Conservation (phyloP, 1,284 basidiomycete genomes). For the Psilocybe mexicana region DNA sequence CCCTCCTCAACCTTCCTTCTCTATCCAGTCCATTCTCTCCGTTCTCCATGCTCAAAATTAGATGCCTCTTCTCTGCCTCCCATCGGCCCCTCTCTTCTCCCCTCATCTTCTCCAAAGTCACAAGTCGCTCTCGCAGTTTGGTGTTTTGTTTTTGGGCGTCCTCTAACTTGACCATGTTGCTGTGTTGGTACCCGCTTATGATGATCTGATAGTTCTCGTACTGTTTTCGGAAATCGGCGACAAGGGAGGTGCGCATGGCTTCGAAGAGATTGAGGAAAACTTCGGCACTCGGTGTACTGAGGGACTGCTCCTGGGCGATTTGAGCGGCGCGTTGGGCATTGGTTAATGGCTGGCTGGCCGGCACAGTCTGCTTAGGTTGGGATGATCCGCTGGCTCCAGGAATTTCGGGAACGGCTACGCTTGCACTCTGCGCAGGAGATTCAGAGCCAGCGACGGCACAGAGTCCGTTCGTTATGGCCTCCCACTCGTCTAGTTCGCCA, state of each 20-base stretch:
- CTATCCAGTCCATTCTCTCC: not conserved
- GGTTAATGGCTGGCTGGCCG: not conserved
- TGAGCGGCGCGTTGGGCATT: not conserved
- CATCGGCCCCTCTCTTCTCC: not conserved
- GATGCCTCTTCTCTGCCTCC: constrained; percentile 1
- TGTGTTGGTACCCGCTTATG: not conserved
- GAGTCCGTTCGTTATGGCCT: not conserved
- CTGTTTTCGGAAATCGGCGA: not conserved
- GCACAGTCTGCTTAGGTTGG: not conserved
- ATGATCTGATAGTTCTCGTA: not conserved
- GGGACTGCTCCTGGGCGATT: not conserved
- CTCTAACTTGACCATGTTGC: not conserved
- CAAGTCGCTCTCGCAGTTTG: not conserved
- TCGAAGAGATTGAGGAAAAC: not conserved
- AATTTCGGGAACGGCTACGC: not conserved
- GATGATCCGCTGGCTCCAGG: not conserved
- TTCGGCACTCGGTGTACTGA: not conserved
- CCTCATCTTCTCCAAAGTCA: not conserved
- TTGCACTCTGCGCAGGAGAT: not conserved
- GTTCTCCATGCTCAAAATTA: not conserved
- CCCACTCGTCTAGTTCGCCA: not conserved
- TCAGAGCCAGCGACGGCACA: not conserved
- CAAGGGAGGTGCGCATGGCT: not conserved
- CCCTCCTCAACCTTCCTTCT: not conserved
- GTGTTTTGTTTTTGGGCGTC: not conserved